Percentiles rank a stretch among this genome's conserved stretches.
These are phyloP conservation scores for Fusarium lyarnte DNA, from an alignment of 2,329 filamentous ascomycete species.

Conservation along the genomic window DNA sequence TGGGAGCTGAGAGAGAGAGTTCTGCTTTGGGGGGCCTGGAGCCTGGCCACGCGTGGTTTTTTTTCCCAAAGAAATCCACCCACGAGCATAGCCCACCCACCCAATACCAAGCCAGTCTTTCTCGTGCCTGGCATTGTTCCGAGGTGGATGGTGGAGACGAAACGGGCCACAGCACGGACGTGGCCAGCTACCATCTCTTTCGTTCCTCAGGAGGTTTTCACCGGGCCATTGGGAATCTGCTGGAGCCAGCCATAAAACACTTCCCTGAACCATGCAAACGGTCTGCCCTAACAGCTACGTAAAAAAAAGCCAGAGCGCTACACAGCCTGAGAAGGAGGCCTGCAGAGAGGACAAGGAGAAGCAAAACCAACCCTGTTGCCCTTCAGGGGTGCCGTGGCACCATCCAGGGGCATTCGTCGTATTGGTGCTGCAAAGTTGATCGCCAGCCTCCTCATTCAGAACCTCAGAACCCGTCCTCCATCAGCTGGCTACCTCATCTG, in stretches of 20 bases:
- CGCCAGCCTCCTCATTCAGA: constrained; percentile 1
- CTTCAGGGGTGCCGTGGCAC: constrained; percentile 35
- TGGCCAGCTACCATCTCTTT: constrained; percentile 37
- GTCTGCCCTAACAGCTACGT: constrained; percentile 25
- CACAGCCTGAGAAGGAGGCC: constrained; percentile 17
- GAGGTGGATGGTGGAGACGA: constrained; percentile 20
- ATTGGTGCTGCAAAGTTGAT: constrained; percentile 18
- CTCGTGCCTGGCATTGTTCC: constrained; percentile 24
- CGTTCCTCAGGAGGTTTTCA: constrained; percentile 3
- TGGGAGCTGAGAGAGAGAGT: constrained; percentile 23
- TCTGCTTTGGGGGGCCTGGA: constrained; percentile 7
- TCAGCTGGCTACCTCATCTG: neutral
- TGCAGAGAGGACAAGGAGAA: constrained; percentile 10
- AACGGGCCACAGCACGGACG: constrained; percentile 35
- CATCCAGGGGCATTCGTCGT: constrained; percentile 26
- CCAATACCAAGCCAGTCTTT: constrained; percentile 7
- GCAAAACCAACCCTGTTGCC: constrained; percentile 19
- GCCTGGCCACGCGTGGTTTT: constrained; percentile 38
- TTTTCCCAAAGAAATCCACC: constrained; percentile 13
- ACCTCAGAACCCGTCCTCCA: neutral
- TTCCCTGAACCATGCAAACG: constrained; percentile 28
- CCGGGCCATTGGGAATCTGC: constrained; percentile 38
- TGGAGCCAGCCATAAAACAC: constrained; percentile 25
- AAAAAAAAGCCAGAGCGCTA: constrained; percentile 16
- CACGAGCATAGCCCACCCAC: neutral